Base-by-base conservation (phyloP, 140 eudicot species). In the Oenanthe javanica region DNA sequence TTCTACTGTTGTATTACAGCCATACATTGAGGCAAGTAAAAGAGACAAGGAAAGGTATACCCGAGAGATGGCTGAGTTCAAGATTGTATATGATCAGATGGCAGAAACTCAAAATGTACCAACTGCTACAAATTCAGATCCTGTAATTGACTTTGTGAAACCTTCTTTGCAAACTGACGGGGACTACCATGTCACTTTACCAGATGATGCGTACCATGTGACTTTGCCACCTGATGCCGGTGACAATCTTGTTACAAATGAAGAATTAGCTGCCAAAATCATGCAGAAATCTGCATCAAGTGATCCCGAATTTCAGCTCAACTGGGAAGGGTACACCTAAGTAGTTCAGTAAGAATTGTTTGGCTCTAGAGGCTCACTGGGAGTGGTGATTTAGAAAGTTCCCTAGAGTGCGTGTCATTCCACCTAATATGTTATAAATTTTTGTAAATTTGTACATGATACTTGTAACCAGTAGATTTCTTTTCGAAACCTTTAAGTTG, bases 1-100 rank as follows among this genome's bases (percentile, higher is more conserved):
- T 71, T 71, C 4, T 6, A 71, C 43, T 40, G 43, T 71, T 71
- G 50, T 18, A 52, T 75, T 76, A 38, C 82, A 88, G 96, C 93
- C 91, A 18, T 91, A 86, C 76, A 40, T 87, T 6, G 91, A 89
- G 71, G 96, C 89, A 59, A 83, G 90, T 81, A 87, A 76, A 76
- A 83, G 78, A 74, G 96, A 91, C 87, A 89, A 77, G 82, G 92
- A 89, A 72, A 86, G 96, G 73, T 91, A 64, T 42, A 71, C 2
- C 49, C 80, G 86, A 80, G 96, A 91, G 77, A 81, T 89, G 91
- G 89, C 79, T n/a, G 81, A 82, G 16, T 86, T 83, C 63, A 70
- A 79, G 78, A 48, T n/a, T 4, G 36, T 75, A 18, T 25, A 49
- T 15, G 31, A 47, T 23, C 59, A 75, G 79, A 84, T 38, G 61